Conservation (phyloP, 1,284 basidiomycete genomes). For the Puccinia coronata region DNA sequence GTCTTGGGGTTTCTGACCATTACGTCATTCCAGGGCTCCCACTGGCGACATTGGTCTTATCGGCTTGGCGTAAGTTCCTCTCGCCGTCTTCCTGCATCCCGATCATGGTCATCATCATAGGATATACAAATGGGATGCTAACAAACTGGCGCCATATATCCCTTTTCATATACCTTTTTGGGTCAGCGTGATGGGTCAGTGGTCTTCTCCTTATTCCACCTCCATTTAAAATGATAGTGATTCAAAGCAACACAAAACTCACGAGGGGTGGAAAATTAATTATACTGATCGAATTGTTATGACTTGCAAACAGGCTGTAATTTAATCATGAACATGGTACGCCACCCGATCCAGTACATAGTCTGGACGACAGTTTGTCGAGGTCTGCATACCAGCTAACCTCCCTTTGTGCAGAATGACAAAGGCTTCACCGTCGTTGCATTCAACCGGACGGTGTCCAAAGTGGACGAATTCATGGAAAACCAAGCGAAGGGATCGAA, state of each 20-base stretch:
- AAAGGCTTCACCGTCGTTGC: conserved; percentile 97
- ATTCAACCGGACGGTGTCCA: conserved; percentile 94
- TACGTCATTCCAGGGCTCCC: conserved; percentile 10
- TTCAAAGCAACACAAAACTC: too few species aligned
- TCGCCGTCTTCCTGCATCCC: not conserved
- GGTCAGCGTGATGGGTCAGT: conserved; percentile 29
- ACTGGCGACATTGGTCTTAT: conserved; percentile 48
- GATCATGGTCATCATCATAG: conserved; percentile 1
- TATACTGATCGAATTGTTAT: not conserved
- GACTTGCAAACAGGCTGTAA: conserved; percentile 41
- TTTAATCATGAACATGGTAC: conserved; percentile 50
- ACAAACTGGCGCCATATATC: not conserved
- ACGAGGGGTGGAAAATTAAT: too few species aligned
- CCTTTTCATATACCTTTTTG: not conserved
- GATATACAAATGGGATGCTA: not conserved
- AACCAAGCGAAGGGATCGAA: conserved; percentile 92
- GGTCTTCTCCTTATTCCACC: not conserved
- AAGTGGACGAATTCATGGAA: conserved; percentile 91
- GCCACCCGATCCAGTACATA: not conserved
- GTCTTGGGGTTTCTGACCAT: not conserved
- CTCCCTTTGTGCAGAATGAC: conserved; percentile 67
- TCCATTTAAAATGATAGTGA: not conserved
- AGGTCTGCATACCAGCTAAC: not conserved
- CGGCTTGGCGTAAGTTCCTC: conserved; percentile 47
- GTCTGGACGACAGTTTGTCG: not conserved